Evolutionary conservation across 106 monocot genomes (phyloP).

Genomic region (Iris macrosiphon): DNA sequence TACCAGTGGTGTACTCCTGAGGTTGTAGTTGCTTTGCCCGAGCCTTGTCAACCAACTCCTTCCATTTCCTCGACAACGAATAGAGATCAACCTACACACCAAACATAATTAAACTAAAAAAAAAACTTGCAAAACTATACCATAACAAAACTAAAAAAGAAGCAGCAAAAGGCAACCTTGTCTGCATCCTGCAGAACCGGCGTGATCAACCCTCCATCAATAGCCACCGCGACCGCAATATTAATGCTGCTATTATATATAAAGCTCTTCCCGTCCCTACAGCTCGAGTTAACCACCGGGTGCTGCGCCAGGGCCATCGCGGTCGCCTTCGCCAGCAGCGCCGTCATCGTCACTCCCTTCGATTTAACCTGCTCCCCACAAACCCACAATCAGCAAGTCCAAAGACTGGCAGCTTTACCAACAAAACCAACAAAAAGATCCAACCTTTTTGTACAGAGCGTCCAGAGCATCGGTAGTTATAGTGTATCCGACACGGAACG

Average conservation of each 20-base stretch:
- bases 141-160: neutral
- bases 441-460: conserved; percentile 78
- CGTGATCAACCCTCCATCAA: conserved; percentile 88
- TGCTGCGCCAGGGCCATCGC: conserved; percentile 78
- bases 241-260: conserved; percentile 88
- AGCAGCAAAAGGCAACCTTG: conserved; percentile 37
- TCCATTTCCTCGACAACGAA: conserved; percentile 93
- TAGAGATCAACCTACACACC: conserved; percentile 78
- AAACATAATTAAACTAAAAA: neutral
- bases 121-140: neutral
- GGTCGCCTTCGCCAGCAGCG: conserved; percentile 82
- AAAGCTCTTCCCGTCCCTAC: conserved; percentile 92
- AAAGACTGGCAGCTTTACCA: neutral
- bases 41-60: conserved; percentile 94
- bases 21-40: conserved; percentile 92
- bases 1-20: conserved; percentile 83
- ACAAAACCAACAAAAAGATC: neutral
- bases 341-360: conserved; percentile 95
- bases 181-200: conserved; percentile 85
- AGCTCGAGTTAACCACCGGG: conserved; percentile 82
- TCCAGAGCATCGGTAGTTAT: conserved; percentile 81
- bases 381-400: neutral
- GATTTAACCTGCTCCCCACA: conserved; percentile 58
- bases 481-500: conserved; percentile 90
- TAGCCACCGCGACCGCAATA: conserved; percentile 91